phyloP scores from a whole-genome alignment of 2,329 filamentous ascomycete species.

The Sclerotinia subarctica region DNA sequence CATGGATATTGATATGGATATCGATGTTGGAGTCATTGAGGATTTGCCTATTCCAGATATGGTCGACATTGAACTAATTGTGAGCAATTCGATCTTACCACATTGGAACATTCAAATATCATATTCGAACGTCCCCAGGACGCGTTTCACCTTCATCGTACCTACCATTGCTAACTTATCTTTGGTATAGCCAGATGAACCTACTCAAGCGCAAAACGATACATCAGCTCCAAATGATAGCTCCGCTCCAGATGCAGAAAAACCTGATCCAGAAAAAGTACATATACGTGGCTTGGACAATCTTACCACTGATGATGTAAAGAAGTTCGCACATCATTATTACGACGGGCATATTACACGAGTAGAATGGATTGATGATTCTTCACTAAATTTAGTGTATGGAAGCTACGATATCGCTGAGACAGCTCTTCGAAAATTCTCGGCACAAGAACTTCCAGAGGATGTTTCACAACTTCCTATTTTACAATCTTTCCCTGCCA shows the following conservation, averaged over 20 bases:
- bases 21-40: slow-evolving; percentile 58
- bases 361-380: slow-evolving; percentile 95
- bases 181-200: slow-evolving; percentile 24
- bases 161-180: background rate
- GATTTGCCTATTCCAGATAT: slow-evolving; percentile 23
- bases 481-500: slow-evolving; percentile 66
- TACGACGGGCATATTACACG: slow-evolving; percentile 56
- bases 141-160: background rate
- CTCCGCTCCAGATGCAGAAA: slow-evolving; percentile 28
- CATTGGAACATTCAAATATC: background rate
- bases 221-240: slow-evolving; percentile 33
- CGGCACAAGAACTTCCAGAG: slow-evolving; percentile 45
- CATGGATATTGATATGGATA: slow-evolving; percentile 75
- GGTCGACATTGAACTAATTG: slow-evolving; percentile 19
- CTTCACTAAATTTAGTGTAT: slow-evolving; percentile 84
- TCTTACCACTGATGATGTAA: slow-evolving; percentile 76
- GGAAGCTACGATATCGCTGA: slow-evolving; percentile 50
- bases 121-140: background rate
- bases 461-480: slow-evolving; percentile 55
- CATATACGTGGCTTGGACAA: slow-evolving; percentile 81
- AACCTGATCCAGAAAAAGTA: slow-evolving; percentile 33
- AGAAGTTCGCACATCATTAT: slow-evolving; percentile 68
- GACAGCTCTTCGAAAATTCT: slow-evolving; percentile 54
- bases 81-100: background rate
- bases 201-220: slow-evolving; percentile 26